Evolutionary conservation across 257 asterid genomes (phyloP).

Genomic region (Pogostemon cablin): DNA sequence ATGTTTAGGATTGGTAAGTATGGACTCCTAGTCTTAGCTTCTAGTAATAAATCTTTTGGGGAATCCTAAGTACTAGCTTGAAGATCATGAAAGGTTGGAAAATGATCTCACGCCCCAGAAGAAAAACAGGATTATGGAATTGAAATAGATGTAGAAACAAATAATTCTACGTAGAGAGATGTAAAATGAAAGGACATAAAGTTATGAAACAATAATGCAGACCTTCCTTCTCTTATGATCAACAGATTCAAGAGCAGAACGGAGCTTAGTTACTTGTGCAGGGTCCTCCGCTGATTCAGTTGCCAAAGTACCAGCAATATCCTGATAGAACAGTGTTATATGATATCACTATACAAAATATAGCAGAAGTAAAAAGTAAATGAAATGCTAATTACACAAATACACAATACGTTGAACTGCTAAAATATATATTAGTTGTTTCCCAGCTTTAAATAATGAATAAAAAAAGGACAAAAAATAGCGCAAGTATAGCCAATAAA

Average conservation of each 20-base stretch:
- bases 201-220: conserved; percentile 18
- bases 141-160: neutral
- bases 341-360: conserved; percentile 22
- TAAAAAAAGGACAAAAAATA: conserved; percentile 6
- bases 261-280: conserved; percentile 93
- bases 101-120: conserved; percentile 12
- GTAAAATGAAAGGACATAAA: conserved; percentile 22
- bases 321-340: conserved; percentile 51
- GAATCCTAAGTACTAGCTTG: neutral
- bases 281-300: conserved; percentile 89
- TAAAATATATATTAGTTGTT: neutral
- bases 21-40: conserved; percentile 13
- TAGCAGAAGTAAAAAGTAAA: neutral
- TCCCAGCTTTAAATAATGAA: neutral
- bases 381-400: conserved; percentile 18
- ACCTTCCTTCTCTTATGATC: conserved; percentile 99
- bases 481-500: neutral
- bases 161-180: neutral
- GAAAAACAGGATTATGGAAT: neutral
- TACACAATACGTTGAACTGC: conserved; percentile 19
- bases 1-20: neutral
- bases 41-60: conserved; percentile 1
- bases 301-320: conserved; percentile 98
- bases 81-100: neutral
- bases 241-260: conserved; percentile 97